A percentile compares a stretch with the other conserved stretches of the same genome.
phyloP scores from a whole-genome alignment of 495 filamentous ascomycete genomes.

The Trichoderma reesei region DNA sequence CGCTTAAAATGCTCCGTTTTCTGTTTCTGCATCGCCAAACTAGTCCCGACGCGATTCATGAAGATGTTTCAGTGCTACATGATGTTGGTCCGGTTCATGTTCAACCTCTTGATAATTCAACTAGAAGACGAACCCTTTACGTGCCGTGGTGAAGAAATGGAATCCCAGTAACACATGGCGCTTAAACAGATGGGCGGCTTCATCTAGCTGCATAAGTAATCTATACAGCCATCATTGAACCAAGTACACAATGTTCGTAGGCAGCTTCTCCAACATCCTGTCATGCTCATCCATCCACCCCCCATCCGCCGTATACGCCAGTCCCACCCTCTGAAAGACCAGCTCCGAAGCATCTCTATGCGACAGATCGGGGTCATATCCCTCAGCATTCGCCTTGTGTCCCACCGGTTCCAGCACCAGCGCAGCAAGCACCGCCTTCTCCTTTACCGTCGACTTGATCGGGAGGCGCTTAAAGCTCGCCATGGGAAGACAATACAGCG shows the following conservation, averaged over 20 bases:
- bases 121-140: too few relatives aligned
- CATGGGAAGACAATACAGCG: neutral
- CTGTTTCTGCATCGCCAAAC: too few relatives aligned
- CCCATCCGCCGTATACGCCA: neutral
- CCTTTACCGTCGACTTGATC: neutral
- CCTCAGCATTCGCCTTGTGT: neutral
- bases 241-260: conserved; percentile 18
- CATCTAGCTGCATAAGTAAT: too few relatives aligned
- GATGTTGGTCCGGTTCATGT: too few relatives aligned
- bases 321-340: neutral
- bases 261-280: neutral
- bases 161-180: too few relatives aligned
- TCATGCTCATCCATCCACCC: neutral
- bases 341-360: neutral
- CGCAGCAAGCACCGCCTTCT: neutral
- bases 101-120: too few relatives aligned
- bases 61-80: too few relatives aligned
- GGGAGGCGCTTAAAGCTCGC: neutral
- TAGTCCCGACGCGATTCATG: too few relatives aligned
- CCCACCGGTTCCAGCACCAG: neutral
- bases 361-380: neutral
- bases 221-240: neutral
- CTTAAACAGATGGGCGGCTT: too few relatives aligned
- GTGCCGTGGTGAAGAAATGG: too few relatives aligned
- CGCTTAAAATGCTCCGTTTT: neutral